Conservation (phyloP, 495 filamentous ascomycete genomes). For the Immersiella caudata region DNA sequence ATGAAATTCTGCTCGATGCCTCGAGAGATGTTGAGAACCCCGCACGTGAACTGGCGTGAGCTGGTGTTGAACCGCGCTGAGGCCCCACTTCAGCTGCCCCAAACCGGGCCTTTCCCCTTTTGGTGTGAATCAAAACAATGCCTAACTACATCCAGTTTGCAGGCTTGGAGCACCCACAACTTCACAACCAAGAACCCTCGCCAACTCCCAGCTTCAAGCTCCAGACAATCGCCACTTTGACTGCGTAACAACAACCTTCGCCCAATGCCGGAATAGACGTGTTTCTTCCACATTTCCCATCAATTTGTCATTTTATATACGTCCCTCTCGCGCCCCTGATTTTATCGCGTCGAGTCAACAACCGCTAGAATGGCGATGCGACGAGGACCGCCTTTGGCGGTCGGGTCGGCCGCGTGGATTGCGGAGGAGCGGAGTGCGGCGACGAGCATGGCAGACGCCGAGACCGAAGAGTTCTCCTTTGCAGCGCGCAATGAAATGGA, state of each 20-base stretch:
- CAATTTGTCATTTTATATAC: background rate
- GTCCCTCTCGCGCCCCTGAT: background rate
- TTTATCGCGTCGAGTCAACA: slow-evolving; percentile 13
- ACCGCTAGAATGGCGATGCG: slow-evolving; percentile 53
- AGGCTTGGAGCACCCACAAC: slow-evolving; percentile 34
- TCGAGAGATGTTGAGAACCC: too few species aligned
- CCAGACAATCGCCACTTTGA: slow-evolving; percentile 14
- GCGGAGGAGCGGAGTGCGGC: slow-evolving; percentile 55
- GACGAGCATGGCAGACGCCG: slow-evolving; percentile 55
- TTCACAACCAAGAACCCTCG: slow-evolving; percentile 19
- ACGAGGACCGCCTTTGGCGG: slow-evolving; percentile 54
- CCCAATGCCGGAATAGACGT: slow-evolving; percentile 1
- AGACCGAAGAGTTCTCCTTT: slow-evolving; percentile 87
- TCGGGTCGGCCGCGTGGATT: slow-evolving; percentile 59
- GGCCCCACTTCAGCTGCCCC: slow-evolving; percentile 26
- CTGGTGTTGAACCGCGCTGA: slow-evolving; percentile 25
- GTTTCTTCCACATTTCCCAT: background rate
- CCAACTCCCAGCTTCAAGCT: slow-evolving; percentile 22
- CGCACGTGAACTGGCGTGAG: slow-evolving; percentile 41
- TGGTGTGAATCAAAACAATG: slow-evolving; percentile 41
- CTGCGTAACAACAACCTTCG: background rate
- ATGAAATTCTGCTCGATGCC: too few species aligned
- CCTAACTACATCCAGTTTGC: slow-evolving; percentile 25
- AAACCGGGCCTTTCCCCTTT: slow-evolving; percentile 32
- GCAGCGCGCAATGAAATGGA: slow-evolving; percentile 88